Evolutionary conservation across 768 basidiomycete genomes (phyloP).

Genomic region (Boletus rubescentipes): DNA sequence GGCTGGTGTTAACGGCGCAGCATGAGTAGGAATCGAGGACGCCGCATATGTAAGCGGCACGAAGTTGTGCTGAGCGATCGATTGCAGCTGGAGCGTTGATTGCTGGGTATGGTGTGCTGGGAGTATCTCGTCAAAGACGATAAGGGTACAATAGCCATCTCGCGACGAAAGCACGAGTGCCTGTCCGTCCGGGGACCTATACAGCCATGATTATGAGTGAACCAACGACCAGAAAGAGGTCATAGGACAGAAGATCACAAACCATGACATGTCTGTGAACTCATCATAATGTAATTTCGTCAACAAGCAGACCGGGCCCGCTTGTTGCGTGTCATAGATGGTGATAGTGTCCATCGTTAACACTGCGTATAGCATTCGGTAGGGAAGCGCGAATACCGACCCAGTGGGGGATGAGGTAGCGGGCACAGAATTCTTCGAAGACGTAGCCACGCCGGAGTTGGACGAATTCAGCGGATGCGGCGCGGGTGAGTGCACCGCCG

Average conservation of each 20-base stretch:
- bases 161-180: constrained; percentile 87
- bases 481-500: constrained; percentile 10
- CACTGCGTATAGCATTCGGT: constrained; percentile 93
- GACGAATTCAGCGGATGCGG: constrained; percentile 13
- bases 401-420: constrained; percentile 44
- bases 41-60: constrained; percentile 51
- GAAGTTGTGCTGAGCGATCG: constrained; percentile 84
- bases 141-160: constrained; percentile 95
- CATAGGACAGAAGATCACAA: constrained; percentile 30
- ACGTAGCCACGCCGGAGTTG: constrained; percentile 9
- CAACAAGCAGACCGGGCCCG: constrained; percentile 85
- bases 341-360: constrained; percentile 95
- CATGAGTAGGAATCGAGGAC: constrained; percentile 14
- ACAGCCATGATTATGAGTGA: constrained; percentile 2
- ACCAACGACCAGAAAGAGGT: neutral
- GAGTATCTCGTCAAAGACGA: constrained; percentile 93
- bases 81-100: constrained; percentile 84
- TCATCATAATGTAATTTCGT: constrained; percentile 96
- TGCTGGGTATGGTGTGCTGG: constrained; percentile 88
- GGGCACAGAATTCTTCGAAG: constrained; percentile 23
- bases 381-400: constrained; percentile 86
- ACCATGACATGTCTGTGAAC: constrained; percentile 98
- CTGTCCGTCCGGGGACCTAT: constrained; percentile 95
- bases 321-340: constrained; percentile 97
- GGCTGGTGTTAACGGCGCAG: constrained; percentile 26